Conservation (phyloP, 176 grass and related monocot genomes). For the Paspalum vaginatum region DNA sequence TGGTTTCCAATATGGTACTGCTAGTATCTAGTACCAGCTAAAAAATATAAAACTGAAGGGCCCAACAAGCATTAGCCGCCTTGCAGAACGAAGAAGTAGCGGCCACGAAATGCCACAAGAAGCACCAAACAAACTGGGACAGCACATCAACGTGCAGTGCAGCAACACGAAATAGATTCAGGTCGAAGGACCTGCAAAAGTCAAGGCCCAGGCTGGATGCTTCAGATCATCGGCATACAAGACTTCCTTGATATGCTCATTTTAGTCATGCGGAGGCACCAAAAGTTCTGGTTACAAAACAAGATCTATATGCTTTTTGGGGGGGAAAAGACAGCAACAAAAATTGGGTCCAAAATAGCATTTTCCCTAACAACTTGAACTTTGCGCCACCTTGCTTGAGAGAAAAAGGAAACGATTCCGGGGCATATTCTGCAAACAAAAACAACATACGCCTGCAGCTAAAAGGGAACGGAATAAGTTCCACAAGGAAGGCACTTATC, state of each 20-base stretch:
- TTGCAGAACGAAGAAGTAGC: background rate
- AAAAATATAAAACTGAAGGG: background rate
- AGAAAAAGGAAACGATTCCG: background rate
- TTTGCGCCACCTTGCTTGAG: background rate
- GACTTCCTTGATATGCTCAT: background rate
- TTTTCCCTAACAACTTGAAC: background rate
- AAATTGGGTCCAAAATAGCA: background rate
- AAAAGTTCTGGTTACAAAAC: background rate
- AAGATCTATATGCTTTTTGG: background rate
- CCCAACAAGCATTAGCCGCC: background rate
- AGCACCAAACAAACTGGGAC: constrained; percentile 18
- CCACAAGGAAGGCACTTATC: background rate
- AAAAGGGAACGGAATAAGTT: background rate
- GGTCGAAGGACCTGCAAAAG: background rate
- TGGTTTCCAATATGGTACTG: too few relatives aligned
- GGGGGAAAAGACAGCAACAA: background rate
- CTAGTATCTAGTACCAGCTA: background rate
- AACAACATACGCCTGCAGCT: background rate
- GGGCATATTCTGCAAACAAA: background rate
- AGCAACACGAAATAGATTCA: constrained; percentile 14
- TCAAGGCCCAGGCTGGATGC: constrained; percentile 3
- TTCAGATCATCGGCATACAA: background rate
- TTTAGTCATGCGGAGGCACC: background rate
- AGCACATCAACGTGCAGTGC: background rate
- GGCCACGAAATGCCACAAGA: background rate